Evolutionary conservation across 2,329 filamentous ascomycete species (phyloP), one percentile per base, ranked within the genome.

Genomic region (Stagonosporopsis tanaceti): DNA sequence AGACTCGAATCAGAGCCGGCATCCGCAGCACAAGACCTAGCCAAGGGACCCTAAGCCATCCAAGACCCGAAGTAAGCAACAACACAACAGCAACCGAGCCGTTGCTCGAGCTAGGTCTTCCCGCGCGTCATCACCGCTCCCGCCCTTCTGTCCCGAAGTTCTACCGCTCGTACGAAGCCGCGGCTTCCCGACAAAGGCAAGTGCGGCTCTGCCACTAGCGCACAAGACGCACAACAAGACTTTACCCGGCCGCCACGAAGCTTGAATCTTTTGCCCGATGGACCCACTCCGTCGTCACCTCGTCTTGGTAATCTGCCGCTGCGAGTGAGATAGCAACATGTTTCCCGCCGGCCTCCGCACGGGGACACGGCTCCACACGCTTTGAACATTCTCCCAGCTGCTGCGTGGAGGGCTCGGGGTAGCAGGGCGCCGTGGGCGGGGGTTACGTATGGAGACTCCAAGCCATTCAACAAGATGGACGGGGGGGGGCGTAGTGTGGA

Each of bases 191-290:
- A 22, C 9, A 8, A 6, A 17, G 45, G 5, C n/a, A 24, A 38
- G 27, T 48, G 52, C 35, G 52, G 52, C 52, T 55, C 52, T 37
- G 34, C 11, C 34, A 8, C 45, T 44, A 40, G 32, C 45, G 45
- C 28, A n/a, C 27, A n/a, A n/a, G n/a, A n/a, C n/a, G n/a, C n/a
- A n/a, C 35, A 20, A 7, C 48, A 53, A 57, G 54, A 53, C 17
- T 57, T 57, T 57, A 57, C 48, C 54, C 48, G 54, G 48, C 17
- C 44, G 54, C 54, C 48, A 57, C 54, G 50, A 53, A 57, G 54
- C 54, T 57, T 57, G 53, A 57, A 50, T 45, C 44, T 35, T 57
- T 53, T 53, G 48, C 54, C 54, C 12, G 9, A 6, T 9, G 39
- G 25, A 15, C 47, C 54, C 54, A 57, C 48, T 42, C 42, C 32